Evolutionary conservation across 2,329 filamentous ascomycete species (phyloP).

Genomic region (Hypomyces perniciosus): DNA sequence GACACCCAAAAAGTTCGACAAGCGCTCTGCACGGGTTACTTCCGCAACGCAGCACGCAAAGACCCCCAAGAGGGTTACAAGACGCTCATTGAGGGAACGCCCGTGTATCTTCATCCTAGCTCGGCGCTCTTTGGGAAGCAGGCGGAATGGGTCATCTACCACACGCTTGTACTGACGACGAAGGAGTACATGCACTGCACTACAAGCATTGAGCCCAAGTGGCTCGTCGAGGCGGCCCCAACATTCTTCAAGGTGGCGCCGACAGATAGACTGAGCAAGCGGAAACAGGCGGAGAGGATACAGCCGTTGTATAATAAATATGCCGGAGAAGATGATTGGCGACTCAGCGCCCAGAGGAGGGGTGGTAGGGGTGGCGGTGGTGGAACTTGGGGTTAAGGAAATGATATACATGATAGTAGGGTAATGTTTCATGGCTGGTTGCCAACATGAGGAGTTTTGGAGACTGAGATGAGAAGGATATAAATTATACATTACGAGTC

Average conservation of each 20-base stretch:
- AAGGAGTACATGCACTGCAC: conserved; percentile 98
- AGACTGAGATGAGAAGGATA: no score
- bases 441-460: background rate
- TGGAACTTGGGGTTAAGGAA: conserved; percentile 77
- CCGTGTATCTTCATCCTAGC: conserved; percentile 88
- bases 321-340: conserved; percentile 90
- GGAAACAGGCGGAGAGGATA: conserved; percentile 90
- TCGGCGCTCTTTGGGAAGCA: conserved; percentile 93
- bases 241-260: conserved; percentile 98
- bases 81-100: conserved; percentile 90
- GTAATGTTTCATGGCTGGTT: background rate
- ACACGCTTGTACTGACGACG: conserved; percentile 83
- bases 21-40: conserved; percentile 88
- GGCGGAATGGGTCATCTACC: conserved; percentile 93
- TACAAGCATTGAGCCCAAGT: conserved; percentile 88
- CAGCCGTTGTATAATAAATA: conserved; percentile 93
- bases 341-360: conserved; percentile 79
- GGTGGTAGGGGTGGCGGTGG: conserved; percentile 77
- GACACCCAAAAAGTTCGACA: conserved; percentile 83
- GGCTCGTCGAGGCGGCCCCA: conserved; percentile 91
- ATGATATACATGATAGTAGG: background rate
- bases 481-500: no score
- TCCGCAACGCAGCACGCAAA: conserved; percentile 90
- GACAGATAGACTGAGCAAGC: conserved; percentile 78
- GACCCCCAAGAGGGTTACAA: conserved; percentile 97